Percentiles rank a stretch among this genome's conserved stretches.
Conservation (phyloP, 345 rosid species). For the Eucalyptus rudis region DNA sequence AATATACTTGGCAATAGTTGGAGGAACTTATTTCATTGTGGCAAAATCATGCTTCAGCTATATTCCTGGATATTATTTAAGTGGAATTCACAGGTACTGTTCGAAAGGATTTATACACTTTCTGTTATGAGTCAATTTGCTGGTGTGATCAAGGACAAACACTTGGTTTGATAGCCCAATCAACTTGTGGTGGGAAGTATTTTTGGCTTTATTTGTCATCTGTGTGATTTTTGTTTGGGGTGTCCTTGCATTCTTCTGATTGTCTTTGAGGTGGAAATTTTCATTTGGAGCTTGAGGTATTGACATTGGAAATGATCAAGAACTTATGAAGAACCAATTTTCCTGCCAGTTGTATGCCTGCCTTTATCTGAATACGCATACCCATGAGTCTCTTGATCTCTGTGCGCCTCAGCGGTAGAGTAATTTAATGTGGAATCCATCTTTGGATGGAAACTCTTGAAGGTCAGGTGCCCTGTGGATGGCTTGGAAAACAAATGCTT, state of each 20-base stretch:
- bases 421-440: background rate
- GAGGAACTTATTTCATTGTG: conserved; percentile 50
- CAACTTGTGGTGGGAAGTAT: background rate
- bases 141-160: background rate
- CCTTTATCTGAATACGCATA: background rate
- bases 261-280: background rate
- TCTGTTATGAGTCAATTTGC: background rate
- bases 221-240: background rate
- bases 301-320: background rate
- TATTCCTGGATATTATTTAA: conserved; percentile 80
- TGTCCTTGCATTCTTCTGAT: background rate
- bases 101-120: background rate
- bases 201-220: background rate
- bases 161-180: background rate
- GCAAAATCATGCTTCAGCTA: conserved; percentile 52
- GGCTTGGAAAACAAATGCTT: background rate
- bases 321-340: background rate
- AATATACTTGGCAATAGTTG: conserved; percentile 60
- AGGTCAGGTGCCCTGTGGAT: background rate
- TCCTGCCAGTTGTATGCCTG: background rate
- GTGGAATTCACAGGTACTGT: conserved; percentile 63
- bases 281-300: background rate
- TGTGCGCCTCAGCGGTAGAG: background rate
- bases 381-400: background rate
- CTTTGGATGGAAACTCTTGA: background rate